phyloP scores from a whole-genome alignment of 176 grass and related monocot species.

The Phragmites australis region DNA sequence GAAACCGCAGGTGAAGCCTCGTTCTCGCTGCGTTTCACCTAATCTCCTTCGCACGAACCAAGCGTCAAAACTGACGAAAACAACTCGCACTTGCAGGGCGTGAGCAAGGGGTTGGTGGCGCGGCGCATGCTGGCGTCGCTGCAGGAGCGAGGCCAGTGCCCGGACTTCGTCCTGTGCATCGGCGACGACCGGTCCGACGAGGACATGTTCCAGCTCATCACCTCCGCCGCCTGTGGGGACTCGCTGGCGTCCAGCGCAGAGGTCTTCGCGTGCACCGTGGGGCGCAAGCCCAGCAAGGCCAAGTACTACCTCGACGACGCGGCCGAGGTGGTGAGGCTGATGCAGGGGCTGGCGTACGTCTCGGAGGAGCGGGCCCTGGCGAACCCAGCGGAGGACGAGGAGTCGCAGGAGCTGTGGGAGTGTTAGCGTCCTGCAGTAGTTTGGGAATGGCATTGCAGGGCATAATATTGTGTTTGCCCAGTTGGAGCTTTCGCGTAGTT shows the following conservation, averaged over 20 bases:
- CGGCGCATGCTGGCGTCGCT: slow-evolving; percentile 56
- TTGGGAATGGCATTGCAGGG: neutral
- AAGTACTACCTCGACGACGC: slow-evolving; percentile 90
- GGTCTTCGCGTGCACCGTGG: slow-evolving; percentile 91
- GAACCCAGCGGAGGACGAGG: slow-evolving; percentile 10
- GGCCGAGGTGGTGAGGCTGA: slow-evolving; percentile 80
- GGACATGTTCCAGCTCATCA: slow-evolving; percentile 94
- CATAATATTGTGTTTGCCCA: neutral
- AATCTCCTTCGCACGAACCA: neutral
- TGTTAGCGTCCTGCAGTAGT: neutral
- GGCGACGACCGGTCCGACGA: slow-evolving; percentile 91
- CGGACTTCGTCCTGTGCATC: slow-evolving; percentile 86
- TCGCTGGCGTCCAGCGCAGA: slow-evolving; percentile 53
- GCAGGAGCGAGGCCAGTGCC: slow-evolving; percentile 50
- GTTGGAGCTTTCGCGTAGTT: slow-evolving; percentile 16
- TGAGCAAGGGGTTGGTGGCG: slow-evolving; percentile 81
- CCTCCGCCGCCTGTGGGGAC: slow-evolving; percentile 32
- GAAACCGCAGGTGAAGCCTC: slow-evolving; percentile 71
- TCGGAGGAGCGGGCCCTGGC: slow-evolving; percentile 57
- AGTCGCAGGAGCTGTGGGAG: slow-evolving; percentile 24
- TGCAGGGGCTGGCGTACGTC: slow-evolving; percentile 78
- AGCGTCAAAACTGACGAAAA: neutral
- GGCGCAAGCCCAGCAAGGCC: slow-evolving; percentile 86
- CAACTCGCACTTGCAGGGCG: slow-evolving; percentile 52
- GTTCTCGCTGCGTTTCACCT: neutral